Conservation (phyloP, 176 grass and related monocot genomes). For the Oryza officinalis region DNA sequence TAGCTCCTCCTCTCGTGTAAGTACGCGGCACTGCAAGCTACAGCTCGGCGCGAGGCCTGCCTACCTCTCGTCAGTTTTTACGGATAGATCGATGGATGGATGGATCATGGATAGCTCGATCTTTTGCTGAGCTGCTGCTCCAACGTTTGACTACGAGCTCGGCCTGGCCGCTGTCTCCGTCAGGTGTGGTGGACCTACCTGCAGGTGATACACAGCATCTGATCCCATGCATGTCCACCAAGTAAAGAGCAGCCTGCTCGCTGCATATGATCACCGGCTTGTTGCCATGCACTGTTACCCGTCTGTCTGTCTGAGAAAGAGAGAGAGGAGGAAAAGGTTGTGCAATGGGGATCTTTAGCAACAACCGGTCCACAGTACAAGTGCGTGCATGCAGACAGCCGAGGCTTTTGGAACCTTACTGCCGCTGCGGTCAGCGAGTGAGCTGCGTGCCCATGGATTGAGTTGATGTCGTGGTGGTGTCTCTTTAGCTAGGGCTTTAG, state of each 20-base stretch:
- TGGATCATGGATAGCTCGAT: background rate
- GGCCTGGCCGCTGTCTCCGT: background rate
- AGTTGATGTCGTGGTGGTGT: background rate
- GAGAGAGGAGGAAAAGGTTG: background rate
- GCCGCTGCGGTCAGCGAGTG: background rate
- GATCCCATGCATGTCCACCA: background rate
- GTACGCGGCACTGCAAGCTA: background rate
- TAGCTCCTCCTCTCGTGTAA: background rate
- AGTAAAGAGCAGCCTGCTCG: background rate
- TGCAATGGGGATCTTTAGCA: background rate
- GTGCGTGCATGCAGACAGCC: background rate
- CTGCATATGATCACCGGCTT: conserved; percentile 4
- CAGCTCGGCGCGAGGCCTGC: background rate
- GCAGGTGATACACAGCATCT: background rate
- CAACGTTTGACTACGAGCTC: background rate
- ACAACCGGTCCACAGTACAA: background rate
- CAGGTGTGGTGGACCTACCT: background rate
- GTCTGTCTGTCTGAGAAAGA: background rate
- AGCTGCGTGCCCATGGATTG: background rate
- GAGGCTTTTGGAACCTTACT: conserved; percentile 34
- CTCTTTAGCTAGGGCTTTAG: conserved; percentile 6
- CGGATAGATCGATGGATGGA: background rate
- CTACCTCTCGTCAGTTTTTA: background rate
- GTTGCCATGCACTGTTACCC: background rate
- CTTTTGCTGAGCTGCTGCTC: background rate